phyloP scores from a whole-genome alignment of 257 asterid species.

The Plectranthus barbatus region DNA sequence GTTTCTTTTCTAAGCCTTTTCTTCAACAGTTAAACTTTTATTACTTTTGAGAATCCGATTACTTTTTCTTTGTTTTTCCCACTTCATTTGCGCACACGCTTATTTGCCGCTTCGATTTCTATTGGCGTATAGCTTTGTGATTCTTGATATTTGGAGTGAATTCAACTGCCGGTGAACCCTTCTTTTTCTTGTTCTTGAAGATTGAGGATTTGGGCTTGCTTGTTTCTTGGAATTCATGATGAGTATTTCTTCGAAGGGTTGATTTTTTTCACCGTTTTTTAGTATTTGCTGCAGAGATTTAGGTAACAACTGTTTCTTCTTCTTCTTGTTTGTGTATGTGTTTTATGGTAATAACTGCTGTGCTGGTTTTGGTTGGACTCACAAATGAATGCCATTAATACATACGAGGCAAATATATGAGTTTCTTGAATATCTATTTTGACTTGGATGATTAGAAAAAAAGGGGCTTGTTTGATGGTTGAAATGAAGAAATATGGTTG shows the following conservation, averaged over 20 bases:
- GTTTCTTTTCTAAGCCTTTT: neutral
- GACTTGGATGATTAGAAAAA: neutral
- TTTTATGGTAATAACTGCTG: constrained; percentile 3
- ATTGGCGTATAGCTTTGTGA: neutral
- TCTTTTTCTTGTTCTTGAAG: constrained; percentile 4
- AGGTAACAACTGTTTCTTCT: constrained; percentile 8
- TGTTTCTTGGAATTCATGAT: neutral
- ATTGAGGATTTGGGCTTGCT: constrained; percentile 2
- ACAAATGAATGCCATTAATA: neutral
- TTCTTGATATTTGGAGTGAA: neutral
- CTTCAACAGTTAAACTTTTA: constrained; percentile 4
- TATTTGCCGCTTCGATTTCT: constrained; percentile 7
- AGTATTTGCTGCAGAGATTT: constrained; percentile 11
- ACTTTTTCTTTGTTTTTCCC: constrained; percentile 1
- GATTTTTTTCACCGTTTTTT: neutral
- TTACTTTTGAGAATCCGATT: neutral
- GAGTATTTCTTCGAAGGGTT: neutral
- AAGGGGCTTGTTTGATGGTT: neutral
- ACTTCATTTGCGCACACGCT: neutral
- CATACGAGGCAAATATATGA: neutral
- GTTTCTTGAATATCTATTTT: constrained; percentile 6
- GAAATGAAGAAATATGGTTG: neutral
- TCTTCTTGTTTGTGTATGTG: too few species aligned
- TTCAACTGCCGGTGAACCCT: neutral
- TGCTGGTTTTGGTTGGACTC: neutral